These are phyloP conservation scores for Pleurotus tuber-regium DNA, from an alignment of 768 basidiomycete genomes.

Conservation along the genomic window DNA sequence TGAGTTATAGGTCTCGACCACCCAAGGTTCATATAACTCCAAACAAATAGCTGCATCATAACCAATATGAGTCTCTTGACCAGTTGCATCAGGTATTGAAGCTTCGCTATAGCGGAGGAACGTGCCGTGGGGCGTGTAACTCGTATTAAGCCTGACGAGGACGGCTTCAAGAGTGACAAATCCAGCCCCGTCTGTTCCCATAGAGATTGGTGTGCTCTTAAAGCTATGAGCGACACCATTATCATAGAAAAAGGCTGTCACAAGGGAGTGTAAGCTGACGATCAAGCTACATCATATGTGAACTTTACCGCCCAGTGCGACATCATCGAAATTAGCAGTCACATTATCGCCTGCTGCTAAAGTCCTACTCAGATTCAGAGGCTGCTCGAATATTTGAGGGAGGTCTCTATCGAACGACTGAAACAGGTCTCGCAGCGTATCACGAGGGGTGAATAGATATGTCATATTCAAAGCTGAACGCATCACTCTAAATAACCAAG, in stretches of 20 bases:
- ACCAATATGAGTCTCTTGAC: slow-evolving; percentile 11
- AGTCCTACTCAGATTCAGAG: slow-evolving; percentile 20
- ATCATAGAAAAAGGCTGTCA: slow-evolving; percentile 28
- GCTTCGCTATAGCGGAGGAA: slow-evolving; percentile 15
- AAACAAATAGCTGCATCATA: slow-evolving; percentile 16
- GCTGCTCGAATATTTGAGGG: slow-evolving; percentile 22
- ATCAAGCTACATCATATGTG: not conserved
- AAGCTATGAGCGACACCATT: slow-evolving; percentile 32
- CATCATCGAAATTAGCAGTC: slow-evolving; percentile 18
- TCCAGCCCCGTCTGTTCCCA: slow-evolving; percentile 18
- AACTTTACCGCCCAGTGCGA: slow-evolving; percentile 22
- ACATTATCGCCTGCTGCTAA: slow-evolving; percentile 2
- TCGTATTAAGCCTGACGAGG: slow-evolving; percentile 20
- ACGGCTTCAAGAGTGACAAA: slow-evolving; percentile 20
- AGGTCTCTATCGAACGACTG: slow-evolving; percentile 28
- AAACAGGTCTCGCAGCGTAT: slow-evolving; percentile 29
- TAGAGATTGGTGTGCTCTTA: slow-evolving; percentile 16
- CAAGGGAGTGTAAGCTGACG: not conserved
- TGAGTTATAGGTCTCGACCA: slow-evolving; percentile 16
- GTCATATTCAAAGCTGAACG: slow-evolving; percentile 21
- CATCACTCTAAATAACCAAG: slow-evolving; percentile 17
- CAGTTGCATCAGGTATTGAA: slow-evolving; percentile 9
- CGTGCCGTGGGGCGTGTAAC: slow-evolving; percentile 20
- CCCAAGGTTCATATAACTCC: slow-evolving; percentile 16
- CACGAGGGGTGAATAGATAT: slow-evolving; percentile 35